Percentiles rank a stretch among this genome's conserved stretches.
Evolutionary conservation across 2,329 filamentous ascomycete species (phyloP).

Genomic region (Diaporthe ilicicola): DNA sequence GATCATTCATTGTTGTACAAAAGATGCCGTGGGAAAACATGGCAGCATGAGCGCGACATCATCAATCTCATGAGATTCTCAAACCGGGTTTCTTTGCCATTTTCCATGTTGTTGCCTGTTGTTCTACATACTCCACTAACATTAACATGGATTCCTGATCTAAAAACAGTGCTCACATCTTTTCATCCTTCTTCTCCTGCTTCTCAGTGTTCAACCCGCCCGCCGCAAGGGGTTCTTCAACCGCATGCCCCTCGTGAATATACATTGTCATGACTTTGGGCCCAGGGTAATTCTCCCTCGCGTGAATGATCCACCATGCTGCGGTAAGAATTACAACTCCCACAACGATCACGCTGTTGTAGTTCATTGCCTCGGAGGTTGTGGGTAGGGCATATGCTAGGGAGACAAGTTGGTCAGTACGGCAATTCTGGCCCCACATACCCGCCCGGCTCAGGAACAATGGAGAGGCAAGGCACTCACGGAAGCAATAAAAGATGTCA

Average conservation of each 20-base stretch:
- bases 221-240: conserved; percentile 25
- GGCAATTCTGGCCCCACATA: neutral
- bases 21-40: neutral
- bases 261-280: conserved; percentile 59
- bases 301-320: conserved; percentile 60
- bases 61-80: neutral
- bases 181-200: neutral
- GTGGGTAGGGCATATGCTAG: conserved; percentile 53
- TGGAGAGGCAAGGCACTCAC: conserved; percentile 44
- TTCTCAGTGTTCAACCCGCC: conserved; percentile 27
- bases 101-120: neutral
- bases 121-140: neutral
- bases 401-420: neutral
- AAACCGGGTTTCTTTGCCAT: neutral
- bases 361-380: conserved; percentile 55
- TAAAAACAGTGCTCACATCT: neutral
- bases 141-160: neutral
- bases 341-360: conserved; percentile 62
- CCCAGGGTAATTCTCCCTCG: conserved; percentile 56
- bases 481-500: conserved; percentile 68
- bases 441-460: too few relatives aligned
- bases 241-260: conserved; percentile 41
- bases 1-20: neutral
- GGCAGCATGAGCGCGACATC: neutral
- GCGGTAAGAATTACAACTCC: conserved; percentile 56